Evolutionary conservation across 148 eudicot species (phyloP).

Genomic region (Rhododendron simsii): DNA sequence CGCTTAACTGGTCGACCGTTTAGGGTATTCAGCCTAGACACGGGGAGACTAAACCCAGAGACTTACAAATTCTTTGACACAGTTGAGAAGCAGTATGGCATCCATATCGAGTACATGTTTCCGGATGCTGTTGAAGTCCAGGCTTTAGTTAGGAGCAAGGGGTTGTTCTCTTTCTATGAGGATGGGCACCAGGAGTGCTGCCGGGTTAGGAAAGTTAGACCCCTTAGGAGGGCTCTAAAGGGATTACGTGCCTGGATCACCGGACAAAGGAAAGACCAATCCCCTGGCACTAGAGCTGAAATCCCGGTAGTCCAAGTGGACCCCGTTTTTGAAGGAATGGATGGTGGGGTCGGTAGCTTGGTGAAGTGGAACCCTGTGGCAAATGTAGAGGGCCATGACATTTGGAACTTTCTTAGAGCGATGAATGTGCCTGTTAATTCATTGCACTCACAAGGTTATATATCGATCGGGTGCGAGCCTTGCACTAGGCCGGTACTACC

Average conservation of each 20-base stretch:
- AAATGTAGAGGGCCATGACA: constrained; percentile 8
- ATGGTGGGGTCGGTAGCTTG: constrained; percentile 15
- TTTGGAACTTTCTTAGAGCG: constrained; percentile 15
- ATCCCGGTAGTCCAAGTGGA: constrained; percentile 17
- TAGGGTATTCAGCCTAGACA: constrained; percentile 21
- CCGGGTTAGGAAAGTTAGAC: constrained; percentile 19
- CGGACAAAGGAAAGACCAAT: constrained; percentile 18
- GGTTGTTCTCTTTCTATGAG: constrained; percentile 13
- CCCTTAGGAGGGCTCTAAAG: constrained; percentile 9
- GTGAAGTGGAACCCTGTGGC: constrained; percentile 21
- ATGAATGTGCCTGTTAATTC: constrained; percentile 15
- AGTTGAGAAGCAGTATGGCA: constrained; percentile 13
- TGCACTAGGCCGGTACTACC: constrained; percentile 16
- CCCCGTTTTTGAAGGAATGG: constrained; percentile 10
- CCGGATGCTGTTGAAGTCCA: constrained; percentile 14
- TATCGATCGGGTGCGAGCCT: constrained; percentile 18
- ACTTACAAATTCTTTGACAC: constrained; percentile 9
- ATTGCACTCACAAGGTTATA: constrained; percentile 13
- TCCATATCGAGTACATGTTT: constrained; percentile 14
- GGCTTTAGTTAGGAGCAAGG: constrained; percentile 12
- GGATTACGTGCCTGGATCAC: constrained; percentile 17
- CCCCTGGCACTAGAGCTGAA: constrained; percentile 15
- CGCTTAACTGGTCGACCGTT: constrained; percentile 15
- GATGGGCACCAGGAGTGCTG: constrained; percentile 19
- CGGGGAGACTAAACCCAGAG: constrained; percentile 15